These are phyloP conservation scores for Gymnopus androsaceus DNA, from an alignment of 1,284 basidiomycete species.

Conservation along the genomic window DNA sequence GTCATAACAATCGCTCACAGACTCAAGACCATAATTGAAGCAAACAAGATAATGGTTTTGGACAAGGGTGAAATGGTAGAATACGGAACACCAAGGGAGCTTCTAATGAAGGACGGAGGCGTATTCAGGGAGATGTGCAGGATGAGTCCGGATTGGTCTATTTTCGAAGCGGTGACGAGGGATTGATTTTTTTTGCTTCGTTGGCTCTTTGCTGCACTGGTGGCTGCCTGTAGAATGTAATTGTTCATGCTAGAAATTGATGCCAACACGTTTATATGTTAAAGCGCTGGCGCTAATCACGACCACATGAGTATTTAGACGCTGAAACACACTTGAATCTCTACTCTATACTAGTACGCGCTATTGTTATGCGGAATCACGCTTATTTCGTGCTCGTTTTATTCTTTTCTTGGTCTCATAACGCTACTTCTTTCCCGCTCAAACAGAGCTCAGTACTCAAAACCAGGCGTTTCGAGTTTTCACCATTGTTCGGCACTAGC, in stretches of 20 bases:
- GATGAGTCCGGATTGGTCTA: conserved; percentile 60
- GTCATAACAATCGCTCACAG: conserved; percentile 86
- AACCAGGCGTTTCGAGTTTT: neutral
- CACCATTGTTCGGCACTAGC: neutral
- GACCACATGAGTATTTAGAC: too few species aligned
- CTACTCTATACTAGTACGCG: too few species aligned
- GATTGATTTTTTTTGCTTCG: too few species aligned
- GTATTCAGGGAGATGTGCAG: conserved; percentile 73
- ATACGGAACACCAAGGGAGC: conserved; percentile 68
- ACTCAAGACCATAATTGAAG: conserved; percentile 74
- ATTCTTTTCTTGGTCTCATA: neutral
- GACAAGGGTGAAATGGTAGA: conserved; percentile 65
- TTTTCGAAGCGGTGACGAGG: conserved; percentile 27
- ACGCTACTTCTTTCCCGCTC: neutral
- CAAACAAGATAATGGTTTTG: conserved; percentile 80
- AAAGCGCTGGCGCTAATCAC: too few species aligned
- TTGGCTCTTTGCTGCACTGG: too few species aligned
- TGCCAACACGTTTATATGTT: too few species aligned
- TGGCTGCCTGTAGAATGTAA: too few species aligned
- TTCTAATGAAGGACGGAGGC: conserved; percentile 59
- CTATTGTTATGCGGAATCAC: neutral
- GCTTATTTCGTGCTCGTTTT: neutral
- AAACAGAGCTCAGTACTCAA: neutral
- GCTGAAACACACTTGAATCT: too few species aligned
- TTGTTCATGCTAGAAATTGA: too few species aligned